Conservation (phyloP, 1,284 basidiomycete species). For the Apiotrichum laibachii region DNA sequence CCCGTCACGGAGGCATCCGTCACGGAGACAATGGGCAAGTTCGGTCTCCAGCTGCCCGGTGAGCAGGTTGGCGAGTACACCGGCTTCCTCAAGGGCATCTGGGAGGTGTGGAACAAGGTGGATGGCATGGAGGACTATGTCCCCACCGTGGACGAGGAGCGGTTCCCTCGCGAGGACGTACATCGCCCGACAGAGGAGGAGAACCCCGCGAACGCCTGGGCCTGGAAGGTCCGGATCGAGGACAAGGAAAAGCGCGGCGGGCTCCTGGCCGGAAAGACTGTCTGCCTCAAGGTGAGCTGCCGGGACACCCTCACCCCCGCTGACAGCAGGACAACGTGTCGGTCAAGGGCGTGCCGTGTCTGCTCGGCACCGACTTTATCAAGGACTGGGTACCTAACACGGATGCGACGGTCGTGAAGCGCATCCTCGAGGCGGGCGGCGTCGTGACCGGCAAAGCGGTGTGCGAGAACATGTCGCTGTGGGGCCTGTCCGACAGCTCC, state of each 20-base stretch:
- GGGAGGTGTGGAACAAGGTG: constrained; percentile 36
- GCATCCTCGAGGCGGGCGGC: constrained; percentile 55
- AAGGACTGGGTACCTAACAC: constrained; percentile 35
- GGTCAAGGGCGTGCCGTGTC: constrained; percentile 32
- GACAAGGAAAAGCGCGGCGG: constrained; percentile 12
- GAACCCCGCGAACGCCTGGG: constrained; percentile 36
- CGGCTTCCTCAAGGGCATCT: constrained; percentile 27
- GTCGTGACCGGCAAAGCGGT: constrained; percentile 53
- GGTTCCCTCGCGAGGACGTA: constrained; percentile 30
- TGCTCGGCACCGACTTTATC: constrained; percentile 37
- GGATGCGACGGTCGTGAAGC: constrained; percentile 55
- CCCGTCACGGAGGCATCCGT: constrained; percentile 28
- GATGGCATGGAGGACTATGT: constrained; percentile 36
- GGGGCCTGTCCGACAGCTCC: constrained; percentile 23
- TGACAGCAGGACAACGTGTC: constrained; percentile 30
- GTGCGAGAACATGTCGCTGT: constrained; percentile 41
- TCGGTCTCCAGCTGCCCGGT: constrained; percentile 17
- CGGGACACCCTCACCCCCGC: background rate
- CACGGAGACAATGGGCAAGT: constrained; percentile 16
- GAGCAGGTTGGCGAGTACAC: constrained; percentile 20
- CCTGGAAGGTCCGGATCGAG: constrained; percentile 24
- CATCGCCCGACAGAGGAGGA: constrained; percentile 20
- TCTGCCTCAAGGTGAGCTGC: constrained; percentile 33
- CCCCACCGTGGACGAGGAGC: constrained; percentile 26
- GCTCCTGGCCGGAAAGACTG: constrained; percentile 29